Percentiles rank a stretch among this genome's conserved stretches.
phyloP scores from a whole-genome alignment of 2,329 filamentous ascomycete species.

The Trichoderma afroharzianum region DNA sequence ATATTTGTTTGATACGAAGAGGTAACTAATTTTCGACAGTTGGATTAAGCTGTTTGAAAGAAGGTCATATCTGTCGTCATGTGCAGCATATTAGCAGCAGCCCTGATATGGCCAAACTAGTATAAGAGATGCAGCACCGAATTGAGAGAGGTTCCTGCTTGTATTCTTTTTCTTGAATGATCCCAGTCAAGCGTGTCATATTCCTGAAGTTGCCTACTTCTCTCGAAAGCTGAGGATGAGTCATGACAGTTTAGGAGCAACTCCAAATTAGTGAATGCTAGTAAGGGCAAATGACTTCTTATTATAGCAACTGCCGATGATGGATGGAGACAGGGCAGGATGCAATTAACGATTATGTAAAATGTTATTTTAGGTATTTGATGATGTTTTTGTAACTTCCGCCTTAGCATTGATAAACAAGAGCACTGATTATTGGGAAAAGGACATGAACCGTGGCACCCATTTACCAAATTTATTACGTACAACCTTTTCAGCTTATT shows the following conservation, averaged over 20 bases:
- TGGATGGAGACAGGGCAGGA: neutral
- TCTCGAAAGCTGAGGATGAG: neutral
- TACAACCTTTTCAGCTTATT: neutral
- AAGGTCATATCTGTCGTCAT: neutral
- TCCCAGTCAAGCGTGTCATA: neutral
- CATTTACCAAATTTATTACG: neutral
- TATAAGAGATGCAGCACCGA: neutral
- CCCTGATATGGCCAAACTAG: neutral
- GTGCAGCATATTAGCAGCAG: neutral
- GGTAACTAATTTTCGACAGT: neutral
- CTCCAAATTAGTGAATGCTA: neutral
- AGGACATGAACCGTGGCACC: neutral
- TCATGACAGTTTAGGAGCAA: neutral
- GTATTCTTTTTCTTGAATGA: neutral
- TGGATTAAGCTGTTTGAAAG: neutral
- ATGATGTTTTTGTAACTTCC: neutral
- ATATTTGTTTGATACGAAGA: neutral
- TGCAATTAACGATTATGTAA: neutral
- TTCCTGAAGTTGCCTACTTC: neutral
- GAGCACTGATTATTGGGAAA: too few relatives aligned
- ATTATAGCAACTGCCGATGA: neutral
- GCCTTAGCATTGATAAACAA: neutral
- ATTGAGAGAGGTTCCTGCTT: neutral
- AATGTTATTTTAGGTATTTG: neutral
- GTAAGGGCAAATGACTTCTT: neutral